Base-by-base conservation (phyloP, 441 rosid genomes). In the Adansonia rubrostipa region DNA sequence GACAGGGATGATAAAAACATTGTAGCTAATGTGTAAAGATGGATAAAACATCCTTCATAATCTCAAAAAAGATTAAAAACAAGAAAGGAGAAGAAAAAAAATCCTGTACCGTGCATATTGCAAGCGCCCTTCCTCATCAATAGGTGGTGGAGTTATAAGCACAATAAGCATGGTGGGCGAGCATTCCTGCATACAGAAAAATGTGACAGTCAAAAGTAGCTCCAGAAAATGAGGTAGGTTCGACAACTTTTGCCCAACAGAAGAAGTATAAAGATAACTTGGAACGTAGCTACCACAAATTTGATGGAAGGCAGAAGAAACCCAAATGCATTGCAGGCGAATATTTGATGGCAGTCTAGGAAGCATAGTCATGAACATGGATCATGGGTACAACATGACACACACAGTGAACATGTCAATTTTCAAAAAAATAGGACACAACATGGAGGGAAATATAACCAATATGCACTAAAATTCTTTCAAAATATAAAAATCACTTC, bases 71-170 rank as follows among this genome's bases (percentile, higher is more conserved):
- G 5, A 40, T 3, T 20, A 63, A 60, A 17, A 53, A 33, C 4
- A 33, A 33, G 36, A 33, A 33, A 33, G 36, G 36, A 33, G 44
- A 45, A 62, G 6, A 75, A 28, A 64, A 66, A 65, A 57, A 51
- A 5, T 3, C 71, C 19, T 79, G 36, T 86, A 96, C 98, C 80
- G 83, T 67, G 96, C 99, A 88, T 80, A 90, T 45, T 84, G 85
- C 66, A 73, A 78, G n/a, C 95, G 93, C 33, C 96, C 92, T 76
- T 83, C 86, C 84, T 88, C 97, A 73, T 92, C 92, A 40, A 96
- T 50, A 17, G 99, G 98, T 10, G 99, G 97, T 58, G 97, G 97
- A 78, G 97, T 87, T 62, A 96, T 88, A 63, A 96, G 96, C 85
- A 90, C 91, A 61, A 94, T 76, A 1, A 90, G 81, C 91, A 91